These are phyloP conservation scores for Penicillium goetzii DNA, from an alignment of 495 filamentous ascomycete genomes.

Conservation along the genomic window DNA sequence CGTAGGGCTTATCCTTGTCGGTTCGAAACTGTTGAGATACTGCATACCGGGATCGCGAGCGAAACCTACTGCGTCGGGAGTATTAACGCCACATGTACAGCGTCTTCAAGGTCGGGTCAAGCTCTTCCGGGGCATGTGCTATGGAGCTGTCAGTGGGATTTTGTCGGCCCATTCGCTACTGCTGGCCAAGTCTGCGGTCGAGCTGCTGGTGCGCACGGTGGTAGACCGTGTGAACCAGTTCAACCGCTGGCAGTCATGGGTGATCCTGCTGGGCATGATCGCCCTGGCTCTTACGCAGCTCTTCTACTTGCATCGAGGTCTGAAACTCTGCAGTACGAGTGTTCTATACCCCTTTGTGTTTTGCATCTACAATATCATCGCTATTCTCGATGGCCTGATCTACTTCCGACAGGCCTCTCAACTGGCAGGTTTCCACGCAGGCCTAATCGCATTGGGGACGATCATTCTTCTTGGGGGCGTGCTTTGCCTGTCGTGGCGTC, in stretches of 20 bases:
- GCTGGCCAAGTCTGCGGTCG: slow-evolving; percentile 94
- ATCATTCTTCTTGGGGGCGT: slow-evolving; percentile 85
- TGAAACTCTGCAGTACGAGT: slow-evolving; percentile 93
- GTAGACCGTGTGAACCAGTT: slow-evolving; percentile 91
- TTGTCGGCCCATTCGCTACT: slow-evolving; percentile 91
- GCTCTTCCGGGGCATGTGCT: slow-evolving; percentile 85
- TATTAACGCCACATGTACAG: slow-evolving; percentile 50
- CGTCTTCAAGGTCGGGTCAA: slow-evolving; percentile 58
- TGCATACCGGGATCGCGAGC: slow-evolving; percentile 44
- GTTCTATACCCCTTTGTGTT: slow-evolving; percentile 98
- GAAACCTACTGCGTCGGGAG: slow-evolving; percentile 33
- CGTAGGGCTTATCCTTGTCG: slow-evolving; percentile 66
- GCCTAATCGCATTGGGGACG: slow-evolving; percentile 86
- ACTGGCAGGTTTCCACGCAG: slow-evolving; percentile 72
- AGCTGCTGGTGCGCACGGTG: slow-evolving; percentile 91
- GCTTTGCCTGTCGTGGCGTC: slow-evolving; percentile 89
- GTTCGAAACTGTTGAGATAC: slow-evolving; percentile 60
- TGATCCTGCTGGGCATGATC: slow-evolving; percentile 82
- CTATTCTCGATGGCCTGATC: slow-evolving; percentile 94
- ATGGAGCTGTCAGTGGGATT: slow-evolving; percentile 88
- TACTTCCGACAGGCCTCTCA: slow-evolving; percentile 91
- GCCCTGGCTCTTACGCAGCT: slow-evolving; percentile 85
- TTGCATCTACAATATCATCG: slow-evolving; percentile 99
- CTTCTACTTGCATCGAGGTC: slow-evolving; percentile 90
- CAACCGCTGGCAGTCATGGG: slow-evolving; percentile 96